Conservation (phyloP, 176 grass and related monocot genomes). For the Bonia amplexicaulis region DNA sequence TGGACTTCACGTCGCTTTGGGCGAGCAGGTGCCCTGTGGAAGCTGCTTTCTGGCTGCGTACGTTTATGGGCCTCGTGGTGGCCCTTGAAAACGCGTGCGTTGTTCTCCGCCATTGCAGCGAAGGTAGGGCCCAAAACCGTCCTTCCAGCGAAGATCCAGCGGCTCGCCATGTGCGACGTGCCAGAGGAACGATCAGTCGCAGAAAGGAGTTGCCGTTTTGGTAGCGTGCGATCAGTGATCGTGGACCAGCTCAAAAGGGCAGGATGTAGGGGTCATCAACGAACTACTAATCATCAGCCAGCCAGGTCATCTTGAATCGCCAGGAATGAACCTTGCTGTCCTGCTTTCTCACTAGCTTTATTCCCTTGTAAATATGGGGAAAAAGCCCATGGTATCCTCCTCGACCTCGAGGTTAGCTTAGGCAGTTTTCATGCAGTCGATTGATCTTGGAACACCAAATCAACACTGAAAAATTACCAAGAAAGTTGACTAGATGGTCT, state of each 20-base stretch:
- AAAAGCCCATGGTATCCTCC: background rate
- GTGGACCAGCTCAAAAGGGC: conserved; percentile 7
- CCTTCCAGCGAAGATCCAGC: background rate
- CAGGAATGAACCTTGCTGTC: background rate
- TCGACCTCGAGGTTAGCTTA: background rate
- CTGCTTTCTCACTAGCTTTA: background rate
- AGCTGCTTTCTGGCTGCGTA: too few species aligned
- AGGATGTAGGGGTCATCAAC: background rate
- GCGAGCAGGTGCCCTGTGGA: background rate
- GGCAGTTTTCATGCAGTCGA: background rate
- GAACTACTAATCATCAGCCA: background rate
- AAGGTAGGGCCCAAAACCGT: background rate
- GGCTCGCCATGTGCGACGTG: background rate
- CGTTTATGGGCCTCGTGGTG: too few species aligned
- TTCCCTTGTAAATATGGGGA: background rate
- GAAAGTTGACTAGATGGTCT: too few species aligned
- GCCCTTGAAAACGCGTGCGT: background rate
- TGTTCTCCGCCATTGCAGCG: background rate
- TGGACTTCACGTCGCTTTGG: background rate
- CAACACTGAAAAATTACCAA: too few species aligned
- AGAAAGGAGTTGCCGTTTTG: background rate
- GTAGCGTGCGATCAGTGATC: background rate
- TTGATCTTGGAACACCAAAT: background rate
- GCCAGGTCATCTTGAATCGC: background rate
- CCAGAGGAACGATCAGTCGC: background rate